Percentiles rank a stretch among this genome's conserved stretches.
These are phyloP conservation scores for Aureobasidium sp. DNA, from an alignment of 2,329 filamentous ascomycete genomes.

Conservation along the genomic window DNA sequence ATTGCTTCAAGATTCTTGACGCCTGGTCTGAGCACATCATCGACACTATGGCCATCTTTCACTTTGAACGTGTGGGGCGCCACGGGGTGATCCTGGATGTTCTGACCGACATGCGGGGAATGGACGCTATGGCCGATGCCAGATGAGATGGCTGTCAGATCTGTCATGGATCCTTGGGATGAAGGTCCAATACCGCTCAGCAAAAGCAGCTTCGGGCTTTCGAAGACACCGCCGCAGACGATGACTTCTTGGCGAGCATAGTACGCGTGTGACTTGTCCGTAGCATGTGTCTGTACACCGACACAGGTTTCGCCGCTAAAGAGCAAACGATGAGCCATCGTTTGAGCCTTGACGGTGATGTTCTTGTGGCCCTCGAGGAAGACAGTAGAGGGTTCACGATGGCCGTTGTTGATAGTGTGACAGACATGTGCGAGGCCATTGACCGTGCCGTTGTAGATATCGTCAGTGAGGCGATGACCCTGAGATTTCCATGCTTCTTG, in stretches of 20 bases:
- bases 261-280: not conserved
- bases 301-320: not conserved
- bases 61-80: slow-evolving; percentile 18
- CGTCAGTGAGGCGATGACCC: slow-evolving; percentile 4
- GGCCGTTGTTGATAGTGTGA: slow-evolving; percentile 10
- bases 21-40: slow-evolving; percentile 32
- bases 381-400: not conserved
- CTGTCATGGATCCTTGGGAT: slow-evolving; percentile 9
- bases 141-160: not conserved
- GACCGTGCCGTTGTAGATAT: slow-evolving; percentile 13
- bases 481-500: not conserved
- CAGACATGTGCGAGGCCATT: slow-evolving; percentile 10
- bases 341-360: slow-evolving; percentile 13
- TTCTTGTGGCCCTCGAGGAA: slow-evolving; percentile 13
- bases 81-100: slow-evolving; percentile 22
- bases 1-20: slow-evolving; percentile 20
- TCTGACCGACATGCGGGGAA: slow-evolving; percentile 19
- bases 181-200: slow-evolving; percentile 41
- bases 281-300: not conserved
- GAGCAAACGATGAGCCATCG: not conserved
- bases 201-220: slow-evolving; percentile 47
- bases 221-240: slow-evolving; percentile 44
- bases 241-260: slow-evolving; percentile 40
- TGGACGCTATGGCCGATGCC: slow-evolving; percentile 30
- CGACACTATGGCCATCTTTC: slow-evolving; percentile 34